These are phyloP conservation scores for Pythium scleroteichum DNA, from an alignment of 352 stramenopile genomes.

Conservation along the genomic window DNA sequence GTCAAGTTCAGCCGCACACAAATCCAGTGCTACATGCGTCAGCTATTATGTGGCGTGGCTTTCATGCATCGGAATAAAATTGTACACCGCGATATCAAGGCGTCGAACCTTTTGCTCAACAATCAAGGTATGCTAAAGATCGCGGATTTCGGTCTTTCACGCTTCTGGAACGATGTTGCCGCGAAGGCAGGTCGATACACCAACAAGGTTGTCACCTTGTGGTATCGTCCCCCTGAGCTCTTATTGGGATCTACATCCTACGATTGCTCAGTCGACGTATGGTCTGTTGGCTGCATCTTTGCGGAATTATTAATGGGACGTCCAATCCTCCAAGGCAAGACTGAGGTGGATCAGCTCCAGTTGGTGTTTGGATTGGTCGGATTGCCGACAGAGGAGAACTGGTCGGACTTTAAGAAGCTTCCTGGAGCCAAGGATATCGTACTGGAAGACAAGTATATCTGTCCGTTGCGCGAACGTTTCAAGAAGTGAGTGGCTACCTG, in stretches of 20 bases:
- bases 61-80: conserved; percentile 91
- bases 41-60: conserved; percentile 74
- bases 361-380: conserved; percentile 79
- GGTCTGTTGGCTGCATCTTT: conserved; percentile 92
- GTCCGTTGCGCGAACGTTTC: conserved; percentile 68
- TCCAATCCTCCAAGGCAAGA: conserved; percentile 81
- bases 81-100: conserved; percentile 86
- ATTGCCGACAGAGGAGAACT: conserved; percentile 78
- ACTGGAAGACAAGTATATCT: conserved; percentile 80
- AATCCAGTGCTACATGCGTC: conserved; percentile 89
- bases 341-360: conserved; percentile 84
- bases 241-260: conserved; percentile 92
- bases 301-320: conserved; percentile 76
- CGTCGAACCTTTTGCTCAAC: conserved; percentile 83
- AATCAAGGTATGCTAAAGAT: conserved; percentile 87
- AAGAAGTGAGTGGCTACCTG: conserved; percentile 55
- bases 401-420: conserved; percentile 78
- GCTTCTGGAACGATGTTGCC: conserved; percentile 86
- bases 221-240: conserved; percentile 94
- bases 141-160: conserved; percentile 78
- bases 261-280: conserved; percentile 93
- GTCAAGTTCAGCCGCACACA: conserved; percentile 85
- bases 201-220: conserved; percentile 96
- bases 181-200: conserved; percentile 86
- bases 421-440: conserved; percentile 64